Conservation (phyloP, 2,329 filamentous ascomycete species). For the Pseudogymnoascus sp. region DNA sequence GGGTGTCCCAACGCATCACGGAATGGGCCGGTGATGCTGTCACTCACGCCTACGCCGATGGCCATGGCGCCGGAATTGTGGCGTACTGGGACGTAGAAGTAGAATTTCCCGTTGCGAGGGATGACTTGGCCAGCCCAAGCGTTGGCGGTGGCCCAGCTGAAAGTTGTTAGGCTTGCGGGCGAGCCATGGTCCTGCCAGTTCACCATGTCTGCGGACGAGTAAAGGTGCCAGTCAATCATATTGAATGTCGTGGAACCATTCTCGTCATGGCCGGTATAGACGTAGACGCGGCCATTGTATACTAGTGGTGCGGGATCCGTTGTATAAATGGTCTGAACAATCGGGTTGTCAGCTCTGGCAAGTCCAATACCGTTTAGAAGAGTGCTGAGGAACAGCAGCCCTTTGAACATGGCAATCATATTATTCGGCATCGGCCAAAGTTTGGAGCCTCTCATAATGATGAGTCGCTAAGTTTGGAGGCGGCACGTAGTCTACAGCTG, state of each 20-base stretch:
- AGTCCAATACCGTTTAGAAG: neutral
- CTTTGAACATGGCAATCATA: neutral
- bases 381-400: neutral
- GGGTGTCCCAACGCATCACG: constrained; percentile 30
- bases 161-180: constrained; percentile 24
- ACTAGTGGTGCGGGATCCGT: neutral
- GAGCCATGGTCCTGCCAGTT: constrained; percentile 30
- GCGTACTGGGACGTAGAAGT: constrained; percentile 28
- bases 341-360: neutral
- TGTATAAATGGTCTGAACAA: neutral
- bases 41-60: constrained; percentile 32
- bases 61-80: constrained; percentile 21
- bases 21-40: constrained; percentile 32
- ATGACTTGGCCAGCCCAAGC: constrained; percentile 32
- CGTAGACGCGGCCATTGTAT: neutral
- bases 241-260: neutral
- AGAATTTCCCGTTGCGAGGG: constrained; percentile 30
- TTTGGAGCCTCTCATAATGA: neutral
- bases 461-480: neutral
- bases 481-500: neutral
- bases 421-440: neutral
- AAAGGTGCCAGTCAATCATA: neutral
- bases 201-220: constrained; percentile 29
- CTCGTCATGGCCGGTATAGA: neutral
- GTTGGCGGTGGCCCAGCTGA: constrained; percentile 30